Evolutionary conservation across 2,329 filamentous ascomycete species (phyloP).

Genomic region (Cercospora nicotianae): DNA sequence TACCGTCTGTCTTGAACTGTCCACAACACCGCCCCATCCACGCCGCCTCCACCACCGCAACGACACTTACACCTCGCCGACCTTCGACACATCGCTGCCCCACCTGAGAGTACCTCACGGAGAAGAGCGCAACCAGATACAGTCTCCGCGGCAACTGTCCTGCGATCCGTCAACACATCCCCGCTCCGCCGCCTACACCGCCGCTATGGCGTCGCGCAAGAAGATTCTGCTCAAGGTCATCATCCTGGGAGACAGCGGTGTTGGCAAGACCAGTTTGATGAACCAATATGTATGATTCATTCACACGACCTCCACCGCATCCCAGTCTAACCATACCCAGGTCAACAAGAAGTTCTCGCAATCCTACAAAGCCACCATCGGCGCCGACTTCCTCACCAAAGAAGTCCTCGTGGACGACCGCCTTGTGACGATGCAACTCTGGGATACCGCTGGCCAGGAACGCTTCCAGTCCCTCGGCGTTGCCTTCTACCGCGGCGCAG

Average conservation of each 20-base stretch:
- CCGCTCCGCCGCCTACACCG: background rate
- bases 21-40: background rate
- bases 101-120: background rate
- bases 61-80: background rate
- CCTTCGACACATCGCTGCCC: background rate
- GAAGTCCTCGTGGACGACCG: constrained; percentile 96
- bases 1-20: background rate
- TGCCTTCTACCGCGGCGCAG: constrained; percentile 94
- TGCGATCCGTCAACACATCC: background rate
- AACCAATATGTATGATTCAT: constrained; percentile 92
- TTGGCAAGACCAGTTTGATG: constrained; percentile 99
- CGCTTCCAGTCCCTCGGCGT: constrained; percentile 96
- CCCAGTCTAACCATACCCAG: constrained; percentile 49
- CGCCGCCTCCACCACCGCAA: background rate
- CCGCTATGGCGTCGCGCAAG: constrained; percentile 41
- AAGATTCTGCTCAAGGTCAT: constrained; percentile 62
- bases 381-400: constrained; percentile 96
- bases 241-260: constrained; percentile 97
- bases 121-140: background rate
- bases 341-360: constrained; percentile 99
- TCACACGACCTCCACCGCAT: background rate
- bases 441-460: constrained; percentile 97
- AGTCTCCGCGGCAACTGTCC: background rate
- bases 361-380: constrained; percentile 99
- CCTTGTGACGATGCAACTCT: constrained; percentile 98